These are phyloP conservation scores for Trichoderma sp. DNA, from an alignment of 2,329 filamentous ascomycete species.

Conservation along the genomic window DNA sequence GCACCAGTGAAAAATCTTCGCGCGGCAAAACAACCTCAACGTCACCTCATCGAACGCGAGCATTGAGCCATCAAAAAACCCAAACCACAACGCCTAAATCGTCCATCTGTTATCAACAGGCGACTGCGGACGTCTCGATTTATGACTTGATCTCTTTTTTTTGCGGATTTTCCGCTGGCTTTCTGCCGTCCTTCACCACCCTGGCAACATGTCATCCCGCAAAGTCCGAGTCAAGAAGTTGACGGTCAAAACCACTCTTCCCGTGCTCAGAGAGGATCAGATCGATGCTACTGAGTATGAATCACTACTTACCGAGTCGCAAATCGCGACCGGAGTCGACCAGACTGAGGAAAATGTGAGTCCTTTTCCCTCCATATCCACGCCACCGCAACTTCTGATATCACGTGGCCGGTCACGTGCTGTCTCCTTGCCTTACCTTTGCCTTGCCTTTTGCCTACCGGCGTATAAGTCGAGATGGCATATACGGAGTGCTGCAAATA, in stretches of 20 bases:
- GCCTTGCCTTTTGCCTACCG: slow-evolving; percentile 13
- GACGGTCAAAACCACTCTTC: slow-evolving; percentile 83
- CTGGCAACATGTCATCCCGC: slow-evolving; percentile 58
- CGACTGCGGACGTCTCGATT: slow-evolving; percentile 54
- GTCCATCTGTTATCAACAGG: slow-evolving; percentile 51
- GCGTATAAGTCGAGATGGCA: background rate
- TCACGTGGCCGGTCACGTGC: slow-evolving; percentile 53
- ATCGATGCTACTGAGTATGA: slow-evolving; percentile 86
- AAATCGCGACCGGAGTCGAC: slow-evolving; percentile 96
- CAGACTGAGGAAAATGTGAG: slow-evolving; percentile 96
- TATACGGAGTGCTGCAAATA: background rate
- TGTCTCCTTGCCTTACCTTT: slow-evolving; percentile 29
- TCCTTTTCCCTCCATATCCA: slow-evolving; percentile 36
- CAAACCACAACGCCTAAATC: slow-evolving; percentile 48
- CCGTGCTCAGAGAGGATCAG: slow-evolving; percentile 84
- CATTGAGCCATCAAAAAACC: slow-evolving; percentile 55
- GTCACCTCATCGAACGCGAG: slow-evolving; percentile 52
- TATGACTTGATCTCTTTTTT: slow-evolving; percentile 65
- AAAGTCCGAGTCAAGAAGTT: slow-evolving; percentile 87
- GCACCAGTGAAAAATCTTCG: slow-evolving; percentile 53
- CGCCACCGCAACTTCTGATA: slow-evolving; percentile 34
- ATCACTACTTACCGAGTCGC: slow-evolving; percentile 73
- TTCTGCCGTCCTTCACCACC: slow-evolving; percentile 38
- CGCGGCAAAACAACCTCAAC: slow-evolving; percentile 56
- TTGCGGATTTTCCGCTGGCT: slow-evolving; percentile 57